Evolutionary conservation across 2,329 filamentous ascomycete genomes (phyloP), one percentile per base, ranked within the genome.

Genomic region (Trichoderma koningiopsis): DNA sequence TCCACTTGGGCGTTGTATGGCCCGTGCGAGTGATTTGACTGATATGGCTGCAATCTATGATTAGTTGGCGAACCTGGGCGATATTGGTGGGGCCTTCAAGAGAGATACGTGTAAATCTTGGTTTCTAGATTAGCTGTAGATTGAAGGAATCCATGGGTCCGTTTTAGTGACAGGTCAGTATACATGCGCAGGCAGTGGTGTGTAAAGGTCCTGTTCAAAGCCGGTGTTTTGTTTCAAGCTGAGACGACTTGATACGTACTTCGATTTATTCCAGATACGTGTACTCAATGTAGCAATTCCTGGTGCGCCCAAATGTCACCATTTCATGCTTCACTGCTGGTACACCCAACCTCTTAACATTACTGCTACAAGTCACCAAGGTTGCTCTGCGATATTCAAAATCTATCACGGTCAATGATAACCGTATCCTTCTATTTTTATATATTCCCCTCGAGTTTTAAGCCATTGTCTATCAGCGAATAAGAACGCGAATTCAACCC

Each of bases 401-500:
- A 43, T 62, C 43, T 62, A 62, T 62, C 33, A 35, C n/a, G 27
- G 59, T 19, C 4, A n/a, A 43, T 47, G 24, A 52, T 62, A 33
- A 6, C 59, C 22, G n/a, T 33, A 22, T 22, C 43, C 8, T n/a
- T 62, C 59, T 62, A 62, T 62, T 53, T 53, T 53, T 37, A 16
- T 52, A 27, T 53, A 29, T 24, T 22, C 47, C 10, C 19, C 31
- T 33, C 29, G 7, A 31, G 10, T 35, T 35, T n/a, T 1, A 58
- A 58, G n/a, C 49, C 60, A 62, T 53, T 37, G 43, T 53, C 60
- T 53, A 53, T 63, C 60, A 40, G 24, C 47, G 24, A 37, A 27
- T 31, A 19, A 43, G 24, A 63, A 63, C 47, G 31, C 60, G 53
- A 52, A 37, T 10, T 47, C 47, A 33, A 56, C 47, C 61, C 49